Conservation (phyloP, 805 yeast species). For the Candida nonsorbophila region DNA sequence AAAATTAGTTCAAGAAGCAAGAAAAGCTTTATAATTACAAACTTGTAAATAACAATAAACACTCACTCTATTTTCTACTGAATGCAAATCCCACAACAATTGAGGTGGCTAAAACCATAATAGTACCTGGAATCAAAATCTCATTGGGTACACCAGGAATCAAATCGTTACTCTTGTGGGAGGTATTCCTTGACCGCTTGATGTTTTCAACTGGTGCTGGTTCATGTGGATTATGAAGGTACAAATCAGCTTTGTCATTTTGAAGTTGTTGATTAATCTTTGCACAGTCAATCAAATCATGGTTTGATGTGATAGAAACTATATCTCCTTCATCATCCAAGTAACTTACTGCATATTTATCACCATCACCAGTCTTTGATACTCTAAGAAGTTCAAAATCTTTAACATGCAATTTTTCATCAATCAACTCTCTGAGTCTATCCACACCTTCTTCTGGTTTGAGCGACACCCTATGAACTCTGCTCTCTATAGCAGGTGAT, state of each 20-base stretch:
- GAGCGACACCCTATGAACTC: conserved; percentile 68
- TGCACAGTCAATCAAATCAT: conserved; percentile 73
- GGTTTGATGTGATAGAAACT: conserved; percentile 69
- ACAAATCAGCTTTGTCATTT: conserved; percentile 63
- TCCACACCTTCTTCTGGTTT: conserved; percentile 52
- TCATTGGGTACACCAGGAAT: conserved; percentile 58
- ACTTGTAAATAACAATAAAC: conserved; percentile 6
- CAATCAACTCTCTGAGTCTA: conserved; percentile 40
- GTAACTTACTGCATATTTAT: conserved; percentile 61
- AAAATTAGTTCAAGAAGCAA: conserved; percentile 44
- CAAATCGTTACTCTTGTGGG: conserved; percentile 13
- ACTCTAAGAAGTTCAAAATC: conserved; percentile 28
- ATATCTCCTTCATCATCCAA: conserved; percentile 82
- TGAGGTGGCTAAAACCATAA: conserved; percentile 56
- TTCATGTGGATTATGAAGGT: conserved; percentile 63
- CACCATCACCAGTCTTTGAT: conserved; percentile 5
- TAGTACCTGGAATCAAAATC: conserved; percentile 57
- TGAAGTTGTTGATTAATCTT: conserved; percentile 43
- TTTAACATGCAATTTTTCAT: conserved; percentile 34
- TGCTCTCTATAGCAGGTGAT: conserved; percentile 55
- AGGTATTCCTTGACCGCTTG: conserved; percentile 8
- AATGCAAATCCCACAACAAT: conserved; percentile 51
- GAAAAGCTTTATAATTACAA: conserved; percentile 9
- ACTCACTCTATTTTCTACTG: conserved; percentile 29
- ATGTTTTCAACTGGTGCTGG: conserved; percentile 18